These are phyloP conservation scores for Takakia lepidozioides DNA, from an alignment of 225 moss, liverwort and hornwort species.

Conservation along the genomic window DNA sequence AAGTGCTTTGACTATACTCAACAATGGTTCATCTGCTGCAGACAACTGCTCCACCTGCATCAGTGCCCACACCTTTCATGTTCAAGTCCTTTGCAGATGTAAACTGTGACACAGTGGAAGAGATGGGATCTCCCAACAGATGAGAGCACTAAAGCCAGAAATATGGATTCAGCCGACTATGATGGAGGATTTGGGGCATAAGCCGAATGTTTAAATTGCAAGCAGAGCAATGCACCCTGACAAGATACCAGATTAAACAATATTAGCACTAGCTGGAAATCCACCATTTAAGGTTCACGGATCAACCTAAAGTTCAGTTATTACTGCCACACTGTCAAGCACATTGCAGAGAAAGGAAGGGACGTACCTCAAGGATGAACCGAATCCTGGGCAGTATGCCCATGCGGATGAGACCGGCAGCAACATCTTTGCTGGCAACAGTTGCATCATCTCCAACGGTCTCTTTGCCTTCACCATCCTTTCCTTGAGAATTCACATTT, in stretches of 20 bases:
- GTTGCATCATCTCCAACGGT: constrained; percentile 54
- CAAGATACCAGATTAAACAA: too few species aligned
- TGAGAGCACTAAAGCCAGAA: too few species aligned
- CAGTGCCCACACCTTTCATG: neutral
- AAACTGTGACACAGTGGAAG: neutral
- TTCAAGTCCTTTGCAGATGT: neutral
- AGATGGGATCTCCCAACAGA: neutral
- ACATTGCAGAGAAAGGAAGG: neutral
- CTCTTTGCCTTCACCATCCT: constrained; percentile 60
- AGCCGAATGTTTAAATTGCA: too few species aligned
- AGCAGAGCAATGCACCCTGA: too few species aligned
- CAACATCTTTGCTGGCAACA: constrained; percentile 65
- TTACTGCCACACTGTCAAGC: neutral
- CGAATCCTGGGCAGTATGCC: constrained; percentile 88
- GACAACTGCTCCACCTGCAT: constrained; percentile 77
- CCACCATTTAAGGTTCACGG: neutral
- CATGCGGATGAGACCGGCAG: constrained; percentile 93
- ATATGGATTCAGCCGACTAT: too few species aligned
- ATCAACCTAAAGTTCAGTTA: neutral
- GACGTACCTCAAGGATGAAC: constrained; percentile 73
- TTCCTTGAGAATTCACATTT: constrained; percentile 20
- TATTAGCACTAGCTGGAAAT: neutral
- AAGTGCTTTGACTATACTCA: constrained; percentile 69
- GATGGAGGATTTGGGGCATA: too few species aligned
- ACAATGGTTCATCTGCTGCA: constrained; percentile 69